Percentiles rank a stretch among this genome's conserved stretches.
phyloP scores from a whole-genome alignment of 768 basidiomycete species.

The Boletus vermiculosoides region DNA sequence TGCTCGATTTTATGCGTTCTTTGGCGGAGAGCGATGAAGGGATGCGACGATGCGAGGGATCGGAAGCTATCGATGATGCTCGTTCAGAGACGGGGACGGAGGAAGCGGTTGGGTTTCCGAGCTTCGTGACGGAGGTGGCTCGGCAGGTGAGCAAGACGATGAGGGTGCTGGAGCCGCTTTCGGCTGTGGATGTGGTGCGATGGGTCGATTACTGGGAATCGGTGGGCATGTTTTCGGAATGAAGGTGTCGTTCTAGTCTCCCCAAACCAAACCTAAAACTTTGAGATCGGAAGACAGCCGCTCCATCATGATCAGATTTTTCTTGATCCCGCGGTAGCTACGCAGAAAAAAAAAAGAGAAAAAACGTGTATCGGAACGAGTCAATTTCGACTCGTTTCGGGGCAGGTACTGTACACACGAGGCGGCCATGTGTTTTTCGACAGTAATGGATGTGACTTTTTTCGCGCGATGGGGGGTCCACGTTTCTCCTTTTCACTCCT shows the following conservation, averaged over 20 bases:
- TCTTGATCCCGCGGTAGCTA: background rate
- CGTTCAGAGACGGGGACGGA: background rate
- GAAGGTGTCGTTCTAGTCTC: background rate
- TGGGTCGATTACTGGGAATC: conserved; percentile 43
- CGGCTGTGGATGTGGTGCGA: conserved; percentile 22
- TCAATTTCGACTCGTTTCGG: background rate
- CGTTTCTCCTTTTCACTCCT: background rate
- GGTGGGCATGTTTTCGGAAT: conserved; percentile 21
- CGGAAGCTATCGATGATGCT: too few species aligned
- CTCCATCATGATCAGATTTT: background rate
- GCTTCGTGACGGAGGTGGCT: conserved; percentile 30
- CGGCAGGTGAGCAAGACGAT: conserved; percentile 36
- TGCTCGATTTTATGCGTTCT: conserved; percentile 25
- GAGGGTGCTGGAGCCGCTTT: conserved; percentile 26
- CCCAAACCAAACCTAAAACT: too few species aligned
- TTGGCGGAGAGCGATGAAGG: conserved; percentile 19
- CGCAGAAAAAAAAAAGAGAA: background rate
- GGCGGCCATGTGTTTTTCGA: background rate
- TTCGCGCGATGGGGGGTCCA: background rate
- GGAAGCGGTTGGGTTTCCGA: conserved; percentile 2
- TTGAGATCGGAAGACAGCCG: too few species aligned
- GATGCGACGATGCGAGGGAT: conserved; percentile 4
- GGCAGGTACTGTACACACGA: background rate
- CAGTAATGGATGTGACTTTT: background rate
- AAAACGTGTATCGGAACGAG: background rate